A percentile compares a stretch with the other conserved stretches of the same genome.
Conservation (phyloP, 2,329 filamentous ascomycete species). For the Orbilia brochopaga region DNA sequence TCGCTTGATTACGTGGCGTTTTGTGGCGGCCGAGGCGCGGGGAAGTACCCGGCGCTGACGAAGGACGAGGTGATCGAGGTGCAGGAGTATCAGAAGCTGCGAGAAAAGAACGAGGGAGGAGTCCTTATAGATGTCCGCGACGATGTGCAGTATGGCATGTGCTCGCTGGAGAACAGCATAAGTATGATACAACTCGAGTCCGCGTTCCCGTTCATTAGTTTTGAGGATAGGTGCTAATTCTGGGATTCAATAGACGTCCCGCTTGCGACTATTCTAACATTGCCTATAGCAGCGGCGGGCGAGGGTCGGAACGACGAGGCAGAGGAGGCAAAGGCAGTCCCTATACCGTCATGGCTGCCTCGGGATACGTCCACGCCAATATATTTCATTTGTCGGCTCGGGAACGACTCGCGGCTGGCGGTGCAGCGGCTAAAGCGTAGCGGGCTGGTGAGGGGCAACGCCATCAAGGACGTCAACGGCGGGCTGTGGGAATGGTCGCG, state of each 20-base stretch:
- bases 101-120: conserved; percentile 57
- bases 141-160: conserved; percentile 81
- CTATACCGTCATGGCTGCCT: conserved; percentile 58
- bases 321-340: conserved; percentile 1
- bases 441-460: conserved; percentile 60
- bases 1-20: conserved; percentile 84
- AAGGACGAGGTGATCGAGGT: conserved; percentile 72
- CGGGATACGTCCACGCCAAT: conserved; percentile 63
- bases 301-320: conserved; percentile 9
- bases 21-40: conserved; percentile 68
- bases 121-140: conserved; percentile 83
- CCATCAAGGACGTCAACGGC: conserved; percentile 73
- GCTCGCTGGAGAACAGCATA: conserved; percentile 74
- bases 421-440: conserved; percentile 70
- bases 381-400: conserved; percentile 74
- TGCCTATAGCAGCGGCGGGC: conserved; percentile 12
- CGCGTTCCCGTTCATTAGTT: conserved; percentile 2
- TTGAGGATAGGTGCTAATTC: neutral
- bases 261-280: conserved; percentile 39
- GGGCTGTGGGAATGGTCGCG: conserved; percentile 76
- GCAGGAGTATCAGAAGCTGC: conserved; percentile 63
- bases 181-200: conserved; percentile 57
- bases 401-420: conserved; percentile 78
- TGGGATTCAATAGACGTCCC: conserved; percentile 31
- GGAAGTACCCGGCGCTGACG: conserved; percentile 65